Evolutionary conservation across 495 filamentous ascomycete genomes (phyloP), one percentile per base, ranked within the genome.

Genomic region (Pseudoneurospora amorphoporcata): DNA sequence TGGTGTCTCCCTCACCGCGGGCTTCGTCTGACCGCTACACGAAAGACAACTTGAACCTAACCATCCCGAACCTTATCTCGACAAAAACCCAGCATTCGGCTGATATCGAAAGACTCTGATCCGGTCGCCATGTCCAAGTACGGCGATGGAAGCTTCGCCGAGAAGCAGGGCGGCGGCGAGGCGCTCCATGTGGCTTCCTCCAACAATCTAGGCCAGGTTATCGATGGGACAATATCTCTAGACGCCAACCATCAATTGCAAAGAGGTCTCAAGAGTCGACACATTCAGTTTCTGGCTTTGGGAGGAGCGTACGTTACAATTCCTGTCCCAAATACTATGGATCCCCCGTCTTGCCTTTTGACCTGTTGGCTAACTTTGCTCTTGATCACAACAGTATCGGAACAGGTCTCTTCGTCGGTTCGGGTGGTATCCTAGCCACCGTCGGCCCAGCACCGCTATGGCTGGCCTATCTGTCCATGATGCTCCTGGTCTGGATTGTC

Each of bases 251-350:
- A 71, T 0, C 83, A 86, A 72, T 81, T 86, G 8, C 73, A 90
- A 77, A 86, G 90, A 41, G 88, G 88, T 61, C 79, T 92, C 68
- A 91, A 90, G 80, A 88, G 87, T 72, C 82, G 90, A 45, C 90
- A 92, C 72, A 83, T 92, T 61, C 90, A 92, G 78, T 92, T 92
- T 81, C 87, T 92, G 76, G 91, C 90, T 10, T 87, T 92, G 53
- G 90, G 90, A 32, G 89, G 89, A 69, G 83, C 83, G 81, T 83
- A 72, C 77, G 81, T 79, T 39, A 14, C 10, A 19, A 35, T 2
- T 0, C 12, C 53, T 65, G 7, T 8, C 6, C 10, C 12, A 29
- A 7, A 5, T 1, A 14, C 47, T 6, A 29, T 8, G 37, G 1
- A 23, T n/a, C 14, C 17, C 35, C 35, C 0, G 32, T 39, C 39